Evolutionary conservation across 75 land plant genomes (phyloP).

Genomic region (Pinus taeda): DNA sequence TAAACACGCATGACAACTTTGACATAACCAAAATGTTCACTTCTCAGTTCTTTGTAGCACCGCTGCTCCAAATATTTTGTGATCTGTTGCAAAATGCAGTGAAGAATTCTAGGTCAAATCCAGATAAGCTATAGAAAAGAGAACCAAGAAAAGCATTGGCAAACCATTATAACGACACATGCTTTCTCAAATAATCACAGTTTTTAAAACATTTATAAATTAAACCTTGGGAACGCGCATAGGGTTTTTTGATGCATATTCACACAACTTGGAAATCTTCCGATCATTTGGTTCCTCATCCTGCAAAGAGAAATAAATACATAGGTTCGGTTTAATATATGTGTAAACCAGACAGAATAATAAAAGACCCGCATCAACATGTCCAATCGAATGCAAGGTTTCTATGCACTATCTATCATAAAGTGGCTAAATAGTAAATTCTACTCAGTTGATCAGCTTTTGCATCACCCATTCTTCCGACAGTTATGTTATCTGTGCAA

Average conservation of each 20-base stretch:
- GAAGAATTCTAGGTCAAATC: background rate
- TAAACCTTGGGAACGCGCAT: conserved; percentile 91
- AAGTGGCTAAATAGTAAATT: background rate
- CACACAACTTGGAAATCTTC: conserved; percentile 86
- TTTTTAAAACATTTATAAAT: background rate
- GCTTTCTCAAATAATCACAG: background rate
- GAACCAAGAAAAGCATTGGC: conserved; percentile 1
- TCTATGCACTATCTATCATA: background rate
- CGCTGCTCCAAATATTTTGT: conserved; percentile 75
- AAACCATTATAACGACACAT: background rate
- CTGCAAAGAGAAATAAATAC: conserved; percentile 30
- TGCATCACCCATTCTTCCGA: background rate
- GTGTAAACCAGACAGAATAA: background rate
- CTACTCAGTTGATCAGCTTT: background rate
- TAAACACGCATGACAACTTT: conserved; percentile 77
- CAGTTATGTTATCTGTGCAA: background rate
- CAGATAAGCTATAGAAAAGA: background rate
- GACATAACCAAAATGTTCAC: conserved; percentile 65
- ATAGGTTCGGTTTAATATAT: background rate
- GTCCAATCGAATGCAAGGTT: background rate
- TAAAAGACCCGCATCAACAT: background rate
- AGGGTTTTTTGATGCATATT: conserved; percentile 93
- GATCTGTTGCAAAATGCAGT: conserved; percentile 50
- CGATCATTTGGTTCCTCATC: conserved; percentile 93
- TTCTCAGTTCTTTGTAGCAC: conserved; percentile 85